Base-by-base conservation (phyloP, 2,329 filamentous ascomycete species). In the Sphaerulina vaccinii region DNA sequence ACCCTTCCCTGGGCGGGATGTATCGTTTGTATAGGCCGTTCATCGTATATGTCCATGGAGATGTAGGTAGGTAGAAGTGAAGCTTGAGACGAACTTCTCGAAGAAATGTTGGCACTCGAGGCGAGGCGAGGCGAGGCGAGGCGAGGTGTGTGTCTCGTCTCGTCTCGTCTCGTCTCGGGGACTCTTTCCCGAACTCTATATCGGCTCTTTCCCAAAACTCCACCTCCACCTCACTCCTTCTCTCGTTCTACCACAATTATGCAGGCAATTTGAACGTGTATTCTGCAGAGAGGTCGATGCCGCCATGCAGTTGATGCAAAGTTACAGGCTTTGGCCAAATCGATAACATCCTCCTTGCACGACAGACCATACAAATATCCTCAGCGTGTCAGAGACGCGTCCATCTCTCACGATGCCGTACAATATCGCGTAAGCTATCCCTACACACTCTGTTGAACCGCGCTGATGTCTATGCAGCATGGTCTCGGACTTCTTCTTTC, bases 401-500 rank as follows among this genome's bases (percentile, higher is more conserved):
- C 29, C 11, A 10, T 13, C 21, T 35, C 35, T 23, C 52, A 62
- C 54, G 18, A 87, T 86, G 84, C 78, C 82, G 48, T 86, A 86
- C 76, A 86, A 85, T 63, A 86, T 87, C 68, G 83, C 84, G 81
- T 84, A 71, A 63, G 80, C 56, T 10, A 23, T 32, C 7, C 27
- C 7, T 18, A 7, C n/a, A 11, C 15, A 47, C n/a, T 29, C 10
- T 10, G 9, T 37, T 15, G 3, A 8, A 16, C 16, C 13, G 3
- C 29, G 41, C 33, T 19, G 8, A 11, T 15, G 6, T 13, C 3
- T 18, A 13, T 11, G 18, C 60, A 84, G 81, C 54, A 99, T 99
- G 93, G 88, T 96, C 71, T 91, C 92, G 81, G 93, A 99, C 78
- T 96, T 95, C 80, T 99, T 99, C 84, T 99, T 95, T 69, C 93